Conservation (phyloP, 2,329 filamentous ascomycete species). For the Pezicula radicicola region DNA sequence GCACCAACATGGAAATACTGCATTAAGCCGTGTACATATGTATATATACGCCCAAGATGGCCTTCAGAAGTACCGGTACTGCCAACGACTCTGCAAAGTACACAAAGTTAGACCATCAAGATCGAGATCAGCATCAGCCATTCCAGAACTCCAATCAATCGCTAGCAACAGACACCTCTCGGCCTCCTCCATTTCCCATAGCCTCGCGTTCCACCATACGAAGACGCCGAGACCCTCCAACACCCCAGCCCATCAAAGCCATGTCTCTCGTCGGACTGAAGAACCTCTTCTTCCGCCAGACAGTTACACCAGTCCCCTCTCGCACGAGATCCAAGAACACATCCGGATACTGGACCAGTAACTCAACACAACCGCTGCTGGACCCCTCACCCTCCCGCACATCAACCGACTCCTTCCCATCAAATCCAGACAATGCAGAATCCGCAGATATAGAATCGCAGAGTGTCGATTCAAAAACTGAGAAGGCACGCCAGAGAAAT, state of each 20-base stretch:
- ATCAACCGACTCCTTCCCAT: not conserved
- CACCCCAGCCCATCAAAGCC: conserved; percentile 9
- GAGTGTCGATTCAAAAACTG: conserved; percentile 13
- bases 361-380: conserved; percentile 15
- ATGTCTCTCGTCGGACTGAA: conserved; percentile 29
- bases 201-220: conserved; percentile 7
- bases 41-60: not conserved
- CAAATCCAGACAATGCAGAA: conserved; percentile 3
- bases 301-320: conserved; percentile 12
- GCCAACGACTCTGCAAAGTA: not conserved
- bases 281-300: conserved; percentile 26
- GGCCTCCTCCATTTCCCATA: not conserved
- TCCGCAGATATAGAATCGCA: conserved; percentile 24
- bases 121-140: conserved; percentile 1
- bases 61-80: not conserved
- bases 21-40: not conserved
- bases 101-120: not conserved
- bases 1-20: not conserved
- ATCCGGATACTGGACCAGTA: conserved; percentile 12
- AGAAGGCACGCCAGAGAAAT: conserved; percentile 17
- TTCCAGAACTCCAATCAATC: not conserved
- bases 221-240: conserved; percentile 8
- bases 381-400: not conserved
- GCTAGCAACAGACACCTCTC: not conserved
- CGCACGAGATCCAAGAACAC: conserved; percentile 2